phyloP scores from a whole-genome alignment of 768 basidiomycete genomes.

The Amylocystis lapponica region DNA sequence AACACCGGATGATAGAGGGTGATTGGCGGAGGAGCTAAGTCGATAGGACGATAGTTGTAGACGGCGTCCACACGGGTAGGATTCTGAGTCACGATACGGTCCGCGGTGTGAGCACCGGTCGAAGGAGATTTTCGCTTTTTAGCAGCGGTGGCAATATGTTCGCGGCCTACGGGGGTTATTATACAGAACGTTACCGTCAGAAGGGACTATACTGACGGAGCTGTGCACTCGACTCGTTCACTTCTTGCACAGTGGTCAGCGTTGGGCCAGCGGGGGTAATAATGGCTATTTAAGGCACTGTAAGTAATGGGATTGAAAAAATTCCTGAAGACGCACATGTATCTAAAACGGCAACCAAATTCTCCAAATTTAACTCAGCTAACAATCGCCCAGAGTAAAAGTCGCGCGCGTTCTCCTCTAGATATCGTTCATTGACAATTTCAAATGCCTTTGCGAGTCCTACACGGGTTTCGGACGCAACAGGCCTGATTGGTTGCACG shows the following conservation, averaged over 20 bases:
- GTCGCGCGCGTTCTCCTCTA: no score
- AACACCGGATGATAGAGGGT: conserved; percentile 12
- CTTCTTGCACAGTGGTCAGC: background rate
- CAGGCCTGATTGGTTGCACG: no score
- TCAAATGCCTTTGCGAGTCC: no score
- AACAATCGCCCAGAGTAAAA: no score
- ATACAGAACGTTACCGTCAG: background rate
- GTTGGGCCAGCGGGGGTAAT: no score
- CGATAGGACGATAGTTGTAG: conserved; percentile 7
- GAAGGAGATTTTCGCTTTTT: background rate
- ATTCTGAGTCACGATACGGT: background rate
- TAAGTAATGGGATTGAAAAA: no score
- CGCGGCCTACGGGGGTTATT: background rate
- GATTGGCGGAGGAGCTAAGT: conserved; percentile 7
- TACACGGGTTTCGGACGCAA: no score
- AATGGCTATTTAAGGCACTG: no score
- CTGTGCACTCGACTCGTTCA: background rate
- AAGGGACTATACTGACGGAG: background rate
- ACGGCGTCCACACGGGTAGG: conserved; percentile 1
- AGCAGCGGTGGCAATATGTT: background rate
- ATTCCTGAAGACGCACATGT: no score
- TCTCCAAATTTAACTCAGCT: no score
- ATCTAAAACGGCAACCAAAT: no score
- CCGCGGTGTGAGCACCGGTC: background rate
- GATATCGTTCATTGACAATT: no score